Conservation (phyloP, 2,329 filamentous ascomycete species). For the Fusarium tupiense region DNA sequence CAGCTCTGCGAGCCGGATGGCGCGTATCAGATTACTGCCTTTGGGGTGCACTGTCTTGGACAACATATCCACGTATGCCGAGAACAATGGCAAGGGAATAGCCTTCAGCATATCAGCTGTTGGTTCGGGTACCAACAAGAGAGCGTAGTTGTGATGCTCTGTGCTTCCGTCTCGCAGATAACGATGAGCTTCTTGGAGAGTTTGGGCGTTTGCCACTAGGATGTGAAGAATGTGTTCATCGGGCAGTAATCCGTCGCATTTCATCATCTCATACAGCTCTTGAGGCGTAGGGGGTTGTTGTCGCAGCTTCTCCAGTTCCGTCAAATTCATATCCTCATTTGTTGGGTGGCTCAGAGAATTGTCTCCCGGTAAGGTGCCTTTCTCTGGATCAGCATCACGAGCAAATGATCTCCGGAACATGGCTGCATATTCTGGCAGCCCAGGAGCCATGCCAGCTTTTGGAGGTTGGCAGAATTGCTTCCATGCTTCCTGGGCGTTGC, state of each 20-base stretch:
- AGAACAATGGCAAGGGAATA: constrained; percentile 52
- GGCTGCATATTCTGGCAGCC: constrained; percentile 61
- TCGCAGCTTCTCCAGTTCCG: constrained; percentile 72
- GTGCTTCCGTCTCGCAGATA: constrained; percentile 60
- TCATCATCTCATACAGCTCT: constrained; percentile 70
- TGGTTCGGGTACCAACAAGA: constrained; percentile 38
- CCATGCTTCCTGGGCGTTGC: constrained; percentile 72
- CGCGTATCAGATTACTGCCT: constrained; percentile 45
- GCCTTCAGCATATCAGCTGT: constrained; percentile 35
- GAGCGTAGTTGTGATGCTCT: constrained; percentile 12
- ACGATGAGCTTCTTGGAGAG: constrained; percentile 56
- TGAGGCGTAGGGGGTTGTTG: constrained; percentile 67
- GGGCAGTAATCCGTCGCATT: constrained; percentile 58
- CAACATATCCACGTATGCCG: constrained; percentile 58
- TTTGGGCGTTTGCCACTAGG: constrained; percentile 63
- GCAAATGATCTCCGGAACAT: constrained; percentile 68
- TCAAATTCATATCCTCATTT: constrained; percentile 60
- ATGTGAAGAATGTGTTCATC: constrained; percentile 61
- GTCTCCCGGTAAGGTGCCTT: constrained; percentile 66
- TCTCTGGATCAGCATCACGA: constrained; percentile 41
- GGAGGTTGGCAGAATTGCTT: constrained; percentile 56
- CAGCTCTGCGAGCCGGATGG: constrained; percentile 44
- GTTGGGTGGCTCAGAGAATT: constrained; percentile 58
- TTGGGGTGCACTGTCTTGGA: constrained; percentile 34
- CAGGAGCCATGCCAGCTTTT: constrained; percentile 47